Evolutionary conservation across 2,329 filamentous ascomycete species (phyloP).

Genomic region (Myriosclerotinia curreyana): DNA sequence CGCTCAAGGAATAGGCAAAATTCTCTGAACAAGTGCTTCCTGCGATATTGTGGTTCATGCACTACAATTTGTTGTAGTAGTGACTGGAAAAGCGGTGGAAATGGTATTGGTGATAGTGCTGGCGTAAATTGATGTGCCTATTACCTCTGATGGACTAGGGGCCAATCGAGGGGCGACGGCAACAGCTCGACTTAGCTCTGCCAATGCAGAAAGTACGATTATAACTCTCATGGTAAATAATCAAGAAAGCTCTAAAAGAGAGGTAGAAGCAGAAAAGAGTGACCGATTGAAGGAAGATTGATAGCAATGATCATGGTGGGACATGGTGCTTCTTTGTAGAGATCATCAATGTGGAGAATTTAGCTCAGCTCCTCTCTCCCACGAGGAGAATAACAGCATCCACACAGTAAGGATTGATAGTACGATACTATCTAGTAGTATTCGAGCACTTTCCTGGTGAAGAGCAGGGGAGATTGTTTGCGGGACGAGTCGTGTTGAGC

Average conservation of each 20-base stretch:
- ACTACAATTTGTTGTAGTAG: not conserved
- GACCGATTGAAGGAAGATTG: not conserved
- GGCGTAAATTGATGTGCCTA: not conserved
- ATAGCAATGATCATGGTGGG: not conserved
- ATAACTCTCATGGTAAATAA: not conserved
- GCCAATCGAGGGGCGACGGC: not conserved
- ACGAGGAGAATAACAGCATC: not conserved
- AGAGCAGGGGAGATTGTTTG: constrained; percentile 4
- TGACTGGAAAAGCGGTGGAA: not conserved
- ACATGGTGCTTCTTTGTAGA: not conserved
- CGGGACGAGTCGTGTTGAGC: not conserved
- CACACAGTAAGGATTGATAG: not conserved
- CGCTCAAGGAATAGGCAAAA: not conserved
- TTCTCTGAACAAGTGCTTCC: not conserved
- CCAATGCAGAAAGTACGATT: not conserved
- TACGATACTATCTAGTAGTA: not conserved
- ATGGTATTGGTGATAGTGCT: constrained; percentile 5
- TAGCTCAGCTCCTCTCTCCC: not conserved
- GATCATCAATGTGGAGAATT: not conserved
- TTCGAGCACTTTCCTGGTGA: not conserved
- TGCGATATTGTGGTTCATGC: not conserved
- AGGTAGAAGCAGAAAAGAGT: not conserved
- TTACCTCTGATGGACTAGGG: not conserved
- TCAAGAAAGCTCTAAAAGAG: not conserved
- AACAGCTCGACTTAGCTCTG: not conserved